Percentiles rank a stretch among this genome's conserved stretches.
These are phyloP conservation scores for Flaveria sonorensis DNA, from an alignment of 129 eudicot genomes.

Conservation along the genomic window DNA sequence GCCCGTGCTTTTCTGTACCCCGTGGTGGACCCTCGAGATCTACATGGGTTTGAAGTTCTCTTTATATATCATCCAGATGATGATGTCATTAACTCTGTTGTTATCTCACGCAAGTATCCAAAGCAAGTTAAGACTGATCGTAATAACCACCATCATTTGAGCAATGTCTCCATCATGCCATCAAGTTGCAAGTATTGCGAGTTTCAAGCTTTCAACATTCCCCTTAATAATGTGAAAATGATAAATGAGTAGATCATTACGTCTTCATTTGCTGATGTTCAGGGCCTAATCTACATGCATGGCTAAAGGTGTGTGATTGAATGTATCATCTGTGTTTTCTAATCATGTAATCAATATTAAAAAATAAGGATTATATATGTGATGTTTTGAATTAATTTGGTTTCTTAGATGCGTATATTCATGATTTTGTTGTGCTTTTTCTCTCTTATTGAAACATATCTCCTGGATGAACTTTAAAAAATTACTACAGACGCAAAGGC, in stretches of 20 bases:
- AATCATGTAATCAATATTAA: no score
- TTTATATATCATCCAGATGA: not conserved
- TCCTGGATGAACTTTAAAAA: no score
- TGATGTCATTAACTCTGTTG: not conserved
- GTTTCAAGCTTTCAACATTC: conserved; percentile 35
- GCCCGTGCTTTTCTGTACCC: conserved; percentile 37
- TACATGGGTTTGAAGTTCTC: not conserved
- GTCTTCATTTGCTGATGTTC: not conserved
- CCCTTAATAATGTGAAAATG: conserved; percentile 43
- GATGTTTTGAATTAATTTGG: not conserved
- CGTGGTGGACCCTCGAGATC: not conserved
- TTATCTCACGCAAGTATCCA: conserved; percentile 43
- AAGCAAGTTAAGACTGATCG: conserved; percentile 39
- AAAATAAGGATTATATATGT: not conserved
- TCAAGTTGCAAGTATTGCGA: conserved; percentile 59
- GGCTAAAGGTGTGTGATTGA: not conserved
- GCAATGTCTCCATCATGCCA: conserved; percentile 21
- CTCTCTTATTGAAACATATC: no score
- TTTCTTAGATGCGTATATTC: no score
- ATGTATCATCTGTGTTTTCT: not conserved
- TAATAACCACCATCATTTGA: not conserved
- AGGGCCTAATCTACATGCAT: not conserved
- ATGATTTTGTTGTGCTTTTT: no score
- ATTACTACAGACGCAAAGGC: no score
- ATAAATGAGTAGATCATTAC: conserved; percentile 39